Evolutionary conservation across 495 filamentous ascomycete genomes (phyloP).

Genomic region (Hypoxylon intermedium): DNA sequence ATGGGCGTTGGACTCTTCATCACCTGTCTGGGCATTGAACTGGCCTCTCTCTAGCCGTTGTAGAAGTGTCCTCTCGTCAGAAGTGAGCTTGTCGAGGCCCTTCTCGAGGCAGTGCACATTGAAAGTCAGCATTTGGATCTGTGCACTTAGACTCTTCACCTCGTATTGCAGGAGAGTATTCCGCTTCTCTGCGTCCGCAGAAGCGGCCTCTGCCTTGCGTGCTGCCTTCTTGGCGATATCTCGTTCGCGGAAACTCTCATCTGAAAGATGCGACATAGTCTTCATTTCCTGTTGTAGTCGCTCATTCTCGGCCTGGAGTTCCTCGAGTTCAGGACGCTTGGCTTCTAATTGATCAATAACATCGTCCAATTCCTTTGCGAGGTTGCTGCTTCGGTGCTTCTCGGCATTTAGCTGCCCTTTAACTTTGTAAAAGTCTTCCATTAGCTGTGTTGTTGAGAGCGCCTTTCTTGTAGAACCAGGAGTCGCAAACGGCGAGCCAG

Average conservation of each 20-base stretch:
- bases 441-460: conserved; percentile 56
- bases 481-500: conserved; percentile 60
- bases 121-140: conserved; percentile 86
- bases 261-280: conserved; percentile 74
- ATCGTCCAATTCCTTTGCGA: conserved; percentile 78
- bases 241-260: conserved; percentile 66
- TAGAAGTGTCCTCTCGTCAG: conserved; percentile 68
- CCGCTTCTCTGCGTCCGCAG: conserved; percentile 74
- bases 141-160: conserved; percentile 86
- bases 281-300: conserved; percentile 74
- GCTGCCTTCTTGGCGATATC: conserved; percentile 65
- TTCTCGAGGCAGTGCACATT: conserved; percentile 81
- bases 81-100: conserved; percentile 73
- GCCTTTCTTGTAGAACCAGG: conserved; percentile 59
- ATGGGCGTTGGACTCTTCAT: conserved; percentile 79
- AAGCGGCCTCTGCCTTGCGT: conserved; percentile 75
- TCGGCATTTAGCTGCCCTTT: conserved; percentile 66
- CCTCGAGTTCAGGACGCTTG: conserved; percentile 70
- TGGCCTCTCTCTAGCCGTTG: conserved; percentile 75
- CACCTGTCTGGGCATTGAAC: conserved; percentile 65
- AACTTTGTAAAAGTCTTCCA: conserved; percentile 61
- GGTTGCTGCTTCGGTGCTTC: conserved; percentile 71
- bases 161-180: conserved; percentile 81
- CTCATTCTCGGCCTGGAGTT: conserved; percentile 70
- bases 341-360: conserved; percentile 73